Base-by-base conservation (phyloP, 1,139 yeast genomes). In the Taphrina pruni region DNA sequence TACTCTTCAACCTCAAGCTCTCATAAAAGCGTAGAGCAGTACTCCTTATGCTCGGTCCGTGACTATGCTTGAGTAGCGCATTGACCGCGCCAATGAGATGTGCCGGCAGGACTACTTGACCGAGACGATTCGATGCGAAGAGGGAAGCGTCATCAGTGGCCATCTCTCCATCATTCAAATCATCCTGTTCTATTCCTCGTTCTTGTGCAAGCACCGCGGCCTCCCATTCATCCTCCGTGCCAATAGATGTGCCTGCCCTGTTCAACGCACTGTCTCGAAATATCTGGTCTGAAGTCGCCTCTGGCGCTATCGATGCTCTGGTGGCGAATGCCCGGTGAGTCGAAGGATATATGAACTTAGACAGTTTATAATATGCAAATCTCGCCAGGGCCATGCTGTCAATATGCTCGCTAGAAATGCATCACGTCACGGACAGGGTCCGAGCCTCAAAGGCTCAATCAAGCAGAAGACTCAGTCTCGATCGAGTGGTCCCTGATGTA, bases 161-260 rank as follows among this genome's bases (percentile, higher is more conserved):
- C 11, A 39, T 26, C 32, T 41, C 45, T 26, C 9, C 60, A 20
- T n/a, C 56, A 35, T 17, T 35, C 6, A 17, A 20, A n/a, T 52
- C 60, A 14, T 62, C 66, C n/a, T 62, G 35, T n/a, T 55, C 56
- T 14, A 17, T 7, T 9, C 43, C 50, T 12, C 46, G 43, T 20
- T 64, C 46, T 12, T 64, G 46, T 14, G 54, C 62, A 11, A 2
- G 39, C 39, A 64, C 21, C n/a, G 67, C 67, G 6, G 55, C 61
- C 39, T 55, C 48, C 67, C 67, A 64, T 8, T 64, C 67, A 46
- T 54, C 67, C 38, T 55, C 67, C 12, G 61, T 64, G 1, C 61
- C 67, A 6, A 64, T 35, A 2, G 67, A 17, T 11, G 60, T 46
- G 8, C 60, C 55, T 32, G 7, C n/a, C 9, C 60, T 38, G 17